Conservation (phyloP, 345 rosid species). For the Odontarrhena argentea region DNA sequence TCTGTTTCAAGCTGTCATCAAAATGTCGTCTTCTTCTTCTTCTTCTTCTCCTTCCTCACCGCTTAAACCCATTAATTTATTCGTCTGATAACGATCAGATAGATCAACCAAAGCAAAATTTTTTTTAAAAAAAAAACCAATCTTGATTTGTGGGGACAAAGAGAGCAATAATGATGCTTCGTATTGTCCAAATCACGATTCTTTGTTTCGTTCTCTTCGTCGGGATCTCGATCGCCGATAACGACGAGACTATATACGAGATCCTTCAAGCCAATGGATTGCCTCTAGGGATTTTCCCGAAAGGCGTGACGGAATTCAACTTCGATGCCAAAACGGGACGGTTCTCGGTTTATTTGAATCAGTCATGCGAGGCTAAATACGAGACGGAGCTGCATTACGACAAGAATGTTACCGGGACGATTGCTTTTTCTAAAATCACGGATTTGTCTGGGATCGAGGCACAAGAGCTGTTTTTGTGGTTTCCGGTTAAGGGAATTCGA, state of each 20-base stretch:
- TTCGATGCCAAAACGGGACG: slow-evolving; percentile 52
- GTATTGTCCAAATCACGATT: slow-evolving; percentile 30
- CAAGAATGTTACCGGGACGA: slow-evolving; percentile 63
- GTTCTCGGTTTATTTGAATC: slow-evolving; percentile 73
- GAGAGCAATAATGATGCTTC: slow-evolving; percentile 28
- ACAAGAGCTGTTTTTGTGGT: slow-evolving; percentile 87
- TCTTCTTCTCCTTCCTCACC: slow-evolving; percentile 26
- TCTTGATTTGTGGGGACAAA: not conserved
- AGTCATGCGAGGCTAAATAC: slow-evolving; percentile 85
- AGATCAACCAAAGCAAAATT: not conserved
- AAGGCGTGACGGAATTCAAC: slow-evolving; percentile 61
- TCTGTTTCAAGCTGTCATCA: slow-evolving; percentile 72
- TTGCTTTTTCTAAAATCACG: slow-evolving; percentile 61
- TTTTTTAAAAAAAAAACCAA: not conserved
- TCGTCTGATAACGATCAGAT: slow-evolving; percentile 8
- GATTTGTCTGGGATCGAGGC: slow-evolving; percentile 75
- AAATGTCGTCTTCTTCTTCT: slow-evolving; percentile 44
- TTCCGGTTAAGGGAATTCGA: slow-evolving; percentile 79
- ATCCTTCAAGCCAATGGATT: slow-evolving; percentile 61
- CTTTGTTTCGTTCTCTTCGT: slow-evolving; percentile 39
- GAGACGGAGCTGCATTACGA: slow-evolving; percentile 87
- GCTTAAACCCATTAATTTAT: slow-evolving; percentile 43
- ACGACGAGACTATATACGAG: slow-evolving; percentile 56
- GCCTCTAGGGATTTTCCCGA: slow-evolving; percentile 83
- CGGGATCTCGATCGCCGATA: slow-evolving; percentile 28